These are phyloP conservation scores for Thuidium tamariscinum DNA, from an alignment of 225 moss, liverwort and hornwort species.

Conservation along the genomic window DNA sequence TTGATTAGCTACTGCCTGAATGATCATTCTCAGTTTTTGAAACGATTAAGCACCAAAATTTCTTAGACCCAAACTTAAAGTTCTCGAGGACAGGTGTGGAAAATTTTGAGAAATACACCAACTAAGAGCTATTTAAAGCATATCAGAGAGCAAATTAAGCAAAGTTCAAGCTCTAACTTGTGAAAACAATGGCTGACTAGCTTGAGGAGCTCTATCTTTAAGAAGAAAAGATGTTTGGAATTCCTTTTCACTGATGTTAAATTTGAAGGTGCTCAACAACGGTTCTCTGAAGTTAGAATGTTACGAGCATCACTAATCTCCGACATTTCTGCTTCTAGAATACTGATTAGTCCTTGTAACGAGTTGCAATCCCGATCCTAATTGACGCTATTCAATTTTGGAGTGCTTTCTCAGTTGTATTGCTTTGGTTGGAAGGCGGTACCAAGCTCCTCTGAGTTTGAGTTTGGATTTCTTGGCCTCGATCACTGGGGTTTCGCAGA, in stretches of 20 bases:
- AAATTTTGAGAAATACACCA: background rate
- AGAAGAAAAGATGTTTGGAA: too few relatives aligned
- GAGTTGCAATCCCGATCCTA: background rate
- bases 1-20: background rate
- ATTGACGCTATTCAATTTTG: background rate
- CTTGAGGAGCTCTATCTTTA: too few relatives aligned
- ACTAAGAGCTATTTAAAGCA: too few relatives aligned
- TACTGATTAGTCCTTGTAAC: too few relatives aligned
- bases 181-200: background rate
- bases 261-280: background rate
- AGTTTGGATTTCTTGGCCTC: background rate
- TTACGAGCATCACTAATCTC: background rate
- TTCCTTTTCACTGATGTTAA: too few relatives aligned
- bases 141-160: background rate
- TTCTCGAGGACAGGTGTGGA: too few relatives aligned
- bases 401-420: background rate
- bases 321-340: background rate
- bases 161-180: background rate
- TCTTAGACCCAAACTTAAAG: background rate
- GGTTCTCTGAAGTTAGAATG: too few relatives aligned
- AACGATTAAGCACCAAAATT: background rate
- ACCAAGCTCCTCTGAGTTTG: background rate
- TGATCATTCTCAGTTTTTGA: background rate
- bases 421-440: background rate
- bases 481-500: background rate